A percentile compares a stretch with the other conserved stretches of the same genome.
Conservation (phyloP, 2,329 filamentous ascomycete genomes). For the Bipolaris cookei region DNA sequence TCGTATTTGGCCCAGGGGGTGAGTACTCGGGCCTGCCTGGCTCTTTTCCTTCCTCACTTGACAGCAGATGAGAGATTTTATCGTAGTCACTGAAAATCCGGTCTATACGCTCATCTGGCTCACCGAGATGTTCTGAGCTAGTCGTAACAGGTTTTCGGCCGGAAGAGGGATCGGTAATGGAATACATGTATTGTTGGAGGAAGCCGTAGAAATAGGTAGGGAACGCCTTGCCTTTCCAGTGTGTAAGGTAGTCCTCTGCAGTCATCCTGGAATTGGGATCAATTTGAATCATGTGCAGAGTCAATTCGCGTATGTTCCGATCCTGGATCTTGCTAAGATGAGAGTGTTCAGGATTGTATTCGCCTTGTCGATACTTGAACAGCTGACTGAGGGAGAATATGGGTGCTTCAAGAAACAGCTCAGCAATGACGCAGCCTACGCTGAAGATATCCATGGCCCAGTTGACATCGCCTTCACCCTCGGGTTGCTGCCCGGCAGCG, state of each 20-base stretch:
- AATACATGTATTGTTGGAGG: constrained; percentile 95
- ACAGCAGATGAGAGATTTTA: constrained; percentile 94
- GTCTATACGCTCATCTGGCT: constrained; percentile 93
- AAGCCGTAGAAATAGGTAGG: constrained; percentile 98
- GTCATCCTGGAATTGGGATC: constrained; percentile 91
- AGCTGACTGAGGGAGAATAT: constrained; percentile 98
- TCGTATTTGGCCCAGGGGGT: constrained; percentile 53
- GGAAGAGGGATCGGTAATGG: constrained; percentile 88
- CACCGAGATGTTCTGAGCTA: constrained; percentile 73
- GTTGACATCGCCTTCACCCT: constrained; percentile 67
- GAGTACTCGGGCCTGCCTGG: constrained; percentile 41
- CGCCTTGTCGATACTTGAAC: constrained; percentile 89
- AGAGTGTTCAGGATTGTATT: constrained; percentile 85
- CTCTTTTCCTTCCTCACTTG: constrained; percentile 66
- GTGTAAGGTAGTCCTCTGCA: constrained; percentile 90
- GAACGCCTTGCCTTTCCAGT: constrained; percentile 91
- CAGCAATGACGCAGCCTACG: constrained; percentile 93
- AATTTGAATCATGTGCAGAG: constrained; percentile 94
- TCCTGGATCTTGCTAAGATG: constrained; percentile 88
- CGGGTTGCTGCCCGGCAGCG: constrained; percentile 69
- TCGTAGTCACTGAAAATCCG: constrained; percentile 94
- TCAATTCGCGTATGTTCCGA: constrained; percentile 82
- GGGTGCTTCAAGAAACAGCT: constrained; percentile 91
- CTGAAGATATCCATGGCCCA: constrained; percentile 99
- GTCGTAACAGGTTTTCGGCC: constrained; percentile 75